A percentile compares a stretch with the other conserved stretches of the same genome.
phyloP scores from a whole-genome alignment of 768 basidiomycete genomes.

The Lentinula detonsa region DNA sequence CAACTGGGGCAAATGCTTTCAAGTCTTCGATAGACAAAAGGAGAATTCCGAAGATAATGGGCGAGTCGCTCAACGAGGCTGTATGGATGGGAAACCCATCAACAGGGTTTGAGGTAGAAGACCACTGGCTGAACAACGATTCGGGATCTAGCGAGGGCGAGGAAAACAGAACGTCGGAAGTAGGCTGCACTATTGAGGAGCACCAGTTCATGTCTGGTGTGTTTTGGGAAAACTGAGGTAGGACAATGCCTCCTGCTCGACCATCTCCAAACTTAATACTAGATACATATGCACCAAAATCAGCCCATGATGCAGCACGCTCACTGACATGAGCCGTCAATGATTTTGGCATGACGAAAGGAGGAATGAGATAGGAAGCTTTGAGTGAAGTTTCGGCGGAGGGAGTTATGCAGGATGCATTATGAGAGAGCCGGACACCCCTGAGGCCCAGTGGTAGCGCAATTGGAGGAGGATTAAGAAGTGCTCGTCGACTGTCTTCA shows the following conservation, averaged over 20 bases:
- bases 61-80: neutral
- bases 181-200: conserved; percentile 8
- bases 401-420: conserved; percentile 25
- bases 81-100: conserved; percentile 2
- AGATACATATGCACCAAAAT: conserved; percentile 11
- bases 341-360: conserved; percentile 43
- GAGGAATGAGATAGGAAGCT: conserved; percentile 53
- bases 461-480: conserved; percentile 35
- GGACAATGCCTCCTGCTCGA: conserved; percentile 12
- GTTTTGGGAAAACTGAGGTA: conserved; percentile 1
- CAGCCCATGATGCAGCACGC: conserved; percentile 18
- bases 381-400: conserved; percentile 24
- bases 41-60: conserved; percentile 25
- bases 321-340: conserved; percentile 16
- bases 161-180: conserved; percentile 1
- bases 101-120: conserved; percentile 6
- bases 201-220: conserved; percentile 3
- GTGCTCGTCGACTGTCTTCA: conserved; percentile 23
- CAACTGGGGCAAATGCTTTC: conserved; percentile 20
- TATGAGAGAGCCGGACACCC: conserved; percentile 19
- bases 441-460: conserved; percentile 36
- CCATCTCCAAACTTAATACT: conserved; percentile 15
- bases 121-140: conserved; percentile 4
- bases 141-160: neutral
- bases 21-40: conserved; percentile 30